A percentile compares a stretch with the other conserved stretches of the same genome.
phyloP scores from a whole-genome alignment of 768 basidiomycete species.

The Kwoniella shandongensis region DNA sequence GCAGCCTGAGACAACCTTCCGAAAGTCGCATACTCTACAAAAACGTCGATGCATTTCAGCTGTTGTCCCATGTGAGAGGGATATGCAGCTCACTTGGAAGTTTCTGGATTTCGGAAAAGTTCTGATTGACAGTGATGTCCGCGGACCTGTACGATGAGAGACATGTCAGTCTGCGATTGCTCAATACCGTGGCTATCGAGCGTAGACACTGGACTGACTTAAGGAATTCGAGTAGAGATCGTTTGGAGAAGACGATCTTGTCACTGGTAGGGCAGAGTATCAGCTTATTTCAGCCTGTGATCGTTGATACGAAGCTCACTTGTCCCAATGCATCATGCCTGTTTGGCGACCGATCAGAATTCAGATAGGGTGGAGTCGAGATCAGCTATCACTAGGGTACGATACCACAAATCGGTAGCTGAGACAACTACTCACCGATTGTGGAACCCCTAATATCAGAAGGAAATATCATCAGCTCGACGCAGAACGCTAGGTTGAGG shows the following conservation, averaged over 20 bases:
- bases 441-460: slow-evolving; percentile 30
- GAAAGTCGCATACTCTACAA: slow-evolving; percentile 51
- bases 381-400: too few species aligned
- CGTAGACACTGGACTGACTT: slow-evolving; percentile 34
- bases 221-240: slow-evolving; percentile 52
- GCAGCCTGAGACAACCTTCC: slow-evolving; percentile 49
- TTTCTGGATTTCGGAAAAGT: slow-evolving; percentile 50
- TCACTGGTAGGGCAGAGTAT: slow-evolving; percentile 24
- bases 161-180: not conserved
- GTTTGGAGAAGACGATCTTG: slow-evolving; percentile 53
- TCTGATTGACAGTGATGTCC: slow-evolving; percentile 44
- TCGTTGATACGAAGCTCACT: slow-evolving; percentile 22
- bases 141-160: slow-evolving; percentile 19
- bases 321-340: slow-evolving; percentile 54
- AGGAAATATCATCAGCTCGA: too few species aligned
- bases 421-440: slow-evolving; percentile 43
- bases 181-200: not conserved
- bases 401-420: too few species aligned
- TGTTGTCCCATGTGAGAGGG: not conserved
- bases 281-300: not conserved
- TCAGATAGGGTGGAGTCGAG: not conserved
- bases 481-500: not conserved
- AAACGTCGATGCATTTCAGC: not conserved
- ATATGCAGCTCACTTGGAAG: slow-evolving; percentile 46
- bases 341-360: too few species aligned